A percentile compares a stretch with the other conserved stretches of the same genome.
phyloP scores from a whole-genome alignment of 139 green algal genomes.

The Prasinococcaceae sp. region DNA sequence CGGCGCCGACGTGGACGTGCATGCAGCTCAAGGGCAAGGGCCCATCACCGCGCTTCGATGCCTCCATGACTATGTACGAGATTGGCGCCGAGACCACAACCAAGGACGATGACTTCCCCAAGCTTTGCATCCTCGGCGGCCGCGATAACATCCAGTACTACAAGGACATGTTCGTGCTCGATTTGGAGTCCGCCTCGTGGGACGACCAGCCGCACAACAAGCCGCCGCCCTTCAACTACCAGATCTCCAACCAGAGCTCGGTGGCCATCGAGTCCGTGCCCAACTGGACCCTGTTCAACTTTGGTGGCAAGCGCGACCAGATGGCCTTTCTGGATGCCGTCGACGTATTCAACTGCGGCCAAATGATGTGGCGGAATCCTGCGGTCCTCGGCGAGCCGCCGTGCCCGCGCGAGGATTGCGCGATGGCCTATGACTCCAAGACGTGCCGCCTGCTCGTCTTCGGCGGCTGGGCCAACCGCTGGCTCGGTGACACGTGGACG shows the following conservation, averaged over 20 bases:
- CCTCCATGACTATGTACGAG: constrained; percentile 20
- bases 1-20: constrained; percentile 5
- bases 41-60: constrained; percentile 53
- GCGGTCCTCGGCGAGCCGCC: constrained; percentile 14
- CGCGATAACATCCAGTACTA: constrained; percentile 53
- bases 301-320: constrained; percentile 57
- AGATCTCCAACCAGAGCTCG: constrained; percentile 59
- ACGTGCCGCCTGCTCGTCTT: constrained; percentile 61
- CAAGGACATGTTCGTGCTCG: constrained; percentile 54
- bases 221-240: constrained; percentile 9
- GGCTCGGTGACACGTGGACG: constrained; percentile 65
- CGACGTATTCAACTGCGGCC: constrained; percentile 63
- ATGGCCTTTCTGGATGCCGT: constrained; percentile 61
- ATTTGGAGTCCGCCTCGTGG: constrained; percentile 55
- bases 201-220: constrained; percentile 13
- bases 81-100: constrained; percentile 40
- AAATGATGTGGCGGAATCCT: constrained; percentile 44
- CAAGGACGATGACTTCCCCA: constrained; percentile 30
- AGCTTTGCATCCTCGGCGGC: constrained; percentile 63
- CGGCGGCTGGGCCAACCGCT: constrained; percentile 68
- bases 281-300: constrained; percentile 71
- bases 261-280: constrained; percentile 64
- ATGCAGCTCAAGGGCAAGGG: constrained; percentile 14
- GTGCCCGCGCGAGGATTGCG: constrained; percentile 50
- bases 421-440: constrained; percentile 62